phyloP scores from a whole-genome alignment of 1,284 basidiomycete species.

The Anthracocystis setariae region DNA sequence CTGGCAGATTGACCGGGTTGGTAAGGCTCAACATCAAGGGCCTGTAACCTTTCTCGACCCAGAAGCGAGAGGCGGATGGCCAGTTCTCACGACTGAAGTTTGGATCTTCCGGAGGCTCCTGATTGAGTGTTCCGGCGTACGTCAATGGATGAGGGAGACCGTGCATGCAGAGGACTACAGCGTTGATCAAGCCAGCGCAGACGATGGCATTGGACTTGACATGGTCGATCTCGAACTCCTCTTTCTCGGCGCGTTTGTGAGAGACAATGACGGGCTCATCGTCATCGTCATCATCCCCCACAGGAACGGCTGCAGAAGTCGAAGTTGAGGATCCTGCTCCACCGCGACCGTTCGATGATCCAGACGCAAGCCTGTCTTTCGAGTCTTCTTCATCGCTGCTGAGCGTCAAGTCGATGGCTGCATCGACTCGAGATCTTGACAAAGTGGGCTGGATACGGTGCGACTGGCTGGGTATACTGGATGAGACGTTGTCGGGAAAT shows the following conservation, averaged over 20 bases:
- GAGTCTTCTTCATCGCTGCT: conserved; percentile 39
- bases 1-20: conserved; percentile 17
- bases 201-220: conserved; percentile 49
- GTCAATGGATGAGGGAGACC: conserved; percentile 53
- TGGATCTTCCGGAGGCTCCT: conserved; percentile 40
- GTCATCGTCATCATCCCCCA: conserved; percentile 54
- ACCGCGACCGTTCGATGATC: neutral
- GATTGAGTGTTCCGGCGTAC: conserved; percentile 20
- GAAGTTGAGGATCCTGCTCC: neutral
- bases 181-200: conserved; percentile 59
- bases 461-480: neutral
- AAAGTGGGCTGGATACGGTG: neutral
- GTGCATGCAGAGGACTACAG: conserved; percentile 58
- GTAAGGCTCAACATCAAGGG: conserved; percentile 49
- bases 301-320: conserved; percentile 1
- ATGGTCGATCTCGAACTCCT: conserved; percentile 46
- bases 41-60: conserved; percentile 55
- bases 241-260: conserved; percentile 20
- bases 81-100: conserved; percentile 38
- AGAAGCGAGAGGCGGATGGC: conserved; percentile 46
- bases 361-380: conserved; percentile 6
- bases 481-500: neutral
- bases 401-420: conserved; percentile 42
- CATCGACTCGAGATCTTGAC: neutral
- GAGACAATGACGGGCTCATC: conserved; percentile 57